Conservation (phyloP, 2,329 filamentous ascomycete species). For the Nigrograna mackinnonii region DNA sequence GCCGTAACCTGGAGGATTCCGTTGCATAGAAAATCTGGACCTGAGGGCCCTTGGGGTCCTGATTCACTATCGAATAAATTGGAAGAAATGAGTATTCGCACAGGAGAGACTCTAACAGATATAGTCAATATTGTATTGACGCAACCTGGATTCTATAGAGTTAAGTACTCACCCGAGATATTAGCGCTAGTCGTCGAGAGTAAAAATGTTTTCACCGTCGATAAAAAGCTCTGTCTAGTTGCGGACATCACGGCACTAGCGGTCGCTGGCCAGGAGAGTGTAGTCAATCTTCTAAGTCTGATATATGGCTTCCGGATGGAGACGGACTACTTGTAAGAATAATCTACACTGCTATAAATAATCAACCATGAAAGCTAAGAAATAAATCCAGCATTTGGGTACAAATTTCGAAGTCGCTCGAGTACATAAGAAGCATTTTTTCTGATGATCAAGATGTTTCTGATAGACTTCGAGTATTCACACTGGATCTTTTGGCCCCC, state of each 20-base stretch:
- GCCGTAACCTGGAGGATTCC: conserved; percentile 95
- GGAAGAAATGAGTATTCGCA: conserved; percentile 73
- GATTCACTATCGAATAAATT: conserved; percentile 73
- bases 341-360: not conserved
- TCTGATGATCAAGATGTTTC: conserved; percentile 73
- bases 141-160: conserved; percentile 89
- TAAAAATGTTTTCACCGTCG: conserved; percentile 73
- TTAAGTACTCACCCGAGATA: conserved; percentile 86
- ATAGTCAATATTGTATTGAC: conserved; percentile 90
- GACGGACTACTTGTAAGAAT: conserved; percentile 70
- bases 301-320: conserved; percentile 83
- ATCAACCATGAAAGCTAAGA: not conserved
- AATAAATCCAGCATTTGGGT: conserved; percentile 72
- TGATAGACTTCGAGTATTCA: conserved; percentile 76
- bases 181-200: conserved; percentile 79
- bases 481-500: conserved; percentile 73
- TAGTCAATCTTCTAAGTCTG: conserved; percentile 79
- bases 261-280: conserved; percentile 82
- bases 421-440: conserved; percentile 82
- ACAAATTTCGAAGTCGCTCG: conserved; percentile 78
- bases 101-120: conserved; percentile 84
- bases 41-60: conserved; percentile 56
- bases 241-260: conserved; percentile 89
- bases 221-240: conserved; percentile 92
- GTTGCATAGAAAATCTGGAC: conserved; percentile 78